Evolutionary conservation across 441 rosid genomes (phyloP), one percentile per base, ranked within the genome.

Genomic region (Rhodomyrtus psidioides): DNA sequence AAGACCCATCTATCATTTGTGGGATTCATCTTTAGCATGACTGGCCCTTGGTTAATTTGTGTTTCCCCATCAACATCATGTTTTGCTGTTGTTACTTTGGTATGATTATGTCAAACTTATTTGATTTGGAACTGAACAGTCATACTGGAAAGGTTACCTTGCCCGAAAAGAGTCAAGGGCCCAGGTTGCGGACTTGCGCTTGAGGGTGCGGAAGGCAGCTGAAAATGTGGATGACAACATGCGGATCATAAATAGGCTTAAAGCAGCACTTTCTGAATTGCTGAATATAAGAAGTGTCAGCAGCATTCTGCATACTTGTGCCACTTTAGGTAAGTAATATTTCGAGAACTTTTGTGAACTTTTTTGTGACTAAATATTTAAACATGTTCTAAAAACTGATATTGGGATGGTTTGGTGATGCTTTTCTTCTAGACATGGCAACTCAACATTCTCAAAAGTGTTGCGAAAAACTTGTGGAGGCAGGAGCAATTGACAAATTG

Each of bases 381-480:
- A 65, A 19, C 12, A 19, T 30, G 44, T 62, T 26, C 14, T 46
- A 46, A 15, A 54, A 51, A 81, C 57, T 81, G 57, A 46, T 27
- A 26, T 27, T 53, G 56, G 55, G 16, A 26, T 27, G 34, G 55
- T 54, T 49, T 54, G 42, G 42, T 82, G 44, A 46, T 74, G 55
- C 56, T 83, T 83, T 51, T 23, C 85, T 17, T 87, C 84, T 93
- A 97, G 99, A 95, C 86, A 92, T 86, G 86, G 92, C 96, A 26
- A 96, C 99, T 65, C 85, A 90, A 85, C 93, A 93, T 92, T 96
- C 99, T 83, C 94, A 91, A 55, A 97, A 85, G 90, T 96, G 98
- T 87, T 96, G 99, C 26, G 98, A 94, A 91, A 92, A 96, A 86
- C 96, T 97, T 51, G 98, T 95, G 83, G 96, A 91, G 81, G 99